These are phyloP conservation scores for Benincasa hispida DNA, from an alignment of 306 rosid species.

Conservation along the genomic window DNA sequence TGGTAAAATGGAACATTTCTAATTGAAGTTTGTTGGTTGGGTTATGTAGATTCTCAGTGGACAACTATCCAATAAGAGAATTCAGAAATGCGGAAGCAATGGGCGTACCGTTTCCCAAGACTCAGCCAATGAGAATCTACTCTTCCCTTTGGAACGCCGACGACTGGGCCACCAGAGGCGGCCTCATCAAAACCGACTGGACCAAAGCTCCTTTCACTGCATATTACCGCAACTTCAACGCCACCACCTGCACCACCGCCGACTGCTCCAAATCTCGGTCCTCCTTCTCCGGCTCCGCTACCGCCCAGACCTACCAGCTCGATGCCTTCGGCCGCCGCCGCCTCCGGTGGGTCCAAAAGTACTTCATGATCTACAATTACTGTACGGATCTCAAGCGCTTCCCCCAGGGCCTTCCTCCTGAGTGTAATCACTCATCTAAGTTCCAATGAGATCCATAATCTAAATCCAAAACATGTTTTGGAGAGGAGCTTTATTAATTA, in stretches of 20 bases:
- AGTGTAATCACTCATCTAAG: conserved; percentile 25
- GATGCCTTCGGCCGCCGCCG: conserved; percentile 60
- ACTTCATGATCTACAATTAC: conserved; percentile 79
- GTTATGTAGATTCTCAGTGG: conserved; percentile 50
- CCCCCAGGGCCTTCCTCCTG: conserved; percentile 55
- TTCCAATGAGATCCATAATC: neutral
- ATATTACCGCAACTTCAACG: conserved; percentile 63
- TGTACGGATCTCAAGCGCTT: conserved; percentile 66
- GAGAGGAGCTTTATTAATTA: too few species aligned
- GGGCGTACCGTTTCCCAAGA: conserved; percentile 74
- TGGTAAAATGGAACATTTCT: too few species aligned
- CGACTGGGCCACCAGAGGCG: conserved; percentile 47
- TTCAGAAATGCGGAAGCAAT: conserved; percentile 48
- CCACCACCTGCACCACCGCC: neutral
- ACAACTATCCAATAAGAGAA: conserved; percentile 59
- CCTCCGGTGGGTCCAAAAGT: conserved; percentile 77
- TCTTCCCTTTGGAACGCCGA: conserved; percentile 56
- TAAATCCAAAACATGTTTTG: too few species aligned
- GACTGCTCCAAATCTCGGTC: neutral
- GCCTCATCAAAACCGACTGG: conserved; percentile 77
- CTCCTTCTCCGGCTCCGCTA: neutral
- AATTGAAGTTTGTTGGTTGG: too few species aligned
- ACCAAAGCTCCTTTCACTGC: conserved; percentile 77
- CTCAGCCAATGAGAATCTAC: conserved; percentile 58
- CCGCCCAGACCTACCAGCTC: conserved; percentile 17